Evolutionary conservation across 2,329 filamentous ascomycete genomes (phyloP), one percentile per base, ranked within the genome.

Genomic region (Aphanocladium album): DNA sequence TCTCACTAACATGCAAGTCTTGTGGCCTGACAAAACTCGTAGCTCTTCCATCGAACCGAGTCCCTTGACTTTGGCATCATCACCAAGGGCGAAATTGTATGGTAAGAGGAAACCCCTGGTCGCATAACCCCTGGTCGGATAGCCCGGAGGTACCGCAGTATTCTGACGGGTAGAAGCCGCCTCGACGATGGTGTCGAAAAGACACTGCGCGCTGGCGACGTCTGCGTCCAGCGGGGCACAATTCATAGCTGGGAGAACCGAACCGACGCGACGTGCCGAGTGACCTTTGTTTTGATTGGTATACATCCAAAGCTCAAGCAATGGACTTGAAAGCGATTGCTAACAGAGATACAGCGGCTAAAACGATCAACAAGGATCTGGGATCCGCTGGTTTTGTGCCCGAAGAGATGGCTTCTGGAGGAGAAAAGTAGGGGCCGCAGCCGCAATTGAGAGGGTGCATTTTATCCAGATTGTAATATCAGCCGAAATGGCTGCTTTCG

Each of bases 51-150:
- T 37, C 63, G 65, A 14, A 67, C 65, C 2, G 65, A 67, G 45
- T 67, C 65, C 3, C 49, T 67, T 47, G 65, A 67, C 57, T 67
- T 67, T 54, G 65, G 65, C 5, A 65, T 67, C 41, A 21, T 67
- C 2, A 54, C 54, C 23, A 60, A 54, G 17, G 65, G 65, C 33
- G 64, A 67, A 54, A 54, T 67, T 49, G 50, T 62, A 8, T 67
- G 64, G 65, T 66, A 60, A 27, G 45, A 27, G 17, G 1, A 2
- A 23, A 2, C n/a, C n/a, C n/a, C n/a, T n/a, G n/a, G n/a, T n/a
- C n/a, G n/a, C n/a, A n/a, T n/a, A n/a, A n/a, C n/a, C n/a, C n/a
- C n/a, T n/a, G n/a, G n/a, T n/a, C n/a, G n/a, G n/a, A n/a, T n/a
- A n/a, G n/a, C n/a, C n/a, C n/a, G n/a, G n/a, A n/a, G n/a, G n/a